Evolutionary conservation across 257 asterid genomes (phyloP).

Genomic region (Lavandula angustifolia): DNA sequence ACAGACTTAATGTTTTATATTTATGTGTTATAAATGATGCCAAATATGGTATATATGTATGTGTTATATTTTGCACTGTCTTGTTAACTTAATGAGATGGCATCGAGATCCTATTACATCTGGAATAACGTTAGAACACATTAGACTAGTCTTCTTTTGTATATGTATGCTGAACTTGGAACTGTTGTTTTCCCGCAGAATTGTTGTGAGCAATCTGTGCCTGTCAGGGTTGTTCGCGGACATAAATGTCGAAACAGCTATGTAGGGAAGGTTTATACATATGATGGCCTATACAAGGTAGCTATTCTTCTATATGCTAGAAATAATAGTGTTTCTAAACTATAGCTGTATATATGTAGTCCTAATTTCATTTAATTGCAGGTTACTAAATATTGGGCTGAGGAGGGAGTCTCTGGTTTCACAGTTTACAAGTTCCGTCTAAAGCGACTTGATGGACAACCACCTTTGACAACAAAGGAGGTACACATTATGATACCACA

Average conservation of each 20-base stretch:
- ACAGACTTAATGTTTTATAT: conserved; percentile 10
- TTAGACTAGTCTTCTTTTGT: background rate
- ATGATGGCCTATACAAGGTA: conserved; percentile 91
- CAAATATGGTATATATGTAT: conserved; percentile 1
- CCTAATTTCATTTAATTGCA: conserved; percentile 37
- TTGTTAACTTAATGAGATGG: conserved; percentile 5
- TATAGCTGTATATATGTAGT: background rate
- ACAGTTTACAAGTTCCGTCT: conserved; percentile 76
- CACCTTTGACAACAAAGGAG: conserved; percentile 80
- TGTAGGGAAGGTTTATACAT: conserved; percentile 86
- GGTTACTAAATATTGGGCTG: conserved; percentile 84
- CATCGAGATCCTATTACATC: background rate
- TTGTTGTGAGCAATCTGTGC: conserved; percentile 60
- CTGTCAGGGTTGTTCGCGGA: conserved; percentile 85
- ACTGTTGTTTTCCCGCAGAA: conserved; percentile 46
- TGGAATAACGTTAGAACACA: background rate
- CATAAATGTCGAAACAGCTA: conserved; percentile 72
- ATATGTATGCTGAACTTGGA: conserved; percentile 13
- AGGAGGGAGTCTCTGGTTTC: conserved; percentile 80
- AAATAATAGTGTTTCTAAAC: conserved; percentile 1
- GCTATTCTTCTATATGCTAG: conserved; percentile 5
- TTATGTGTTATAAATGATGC: conserved; percentile 1
- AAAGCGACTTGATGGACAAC: conserved; percentile 74
- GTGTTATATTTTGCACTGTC: background rate
- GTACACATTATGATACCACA: conserved; percentile 30